These are phyloP conservation scores for Solanum piurae DNA, from an alignment of 257 asterid genomes.

Conservation along the genomic window DNA sequence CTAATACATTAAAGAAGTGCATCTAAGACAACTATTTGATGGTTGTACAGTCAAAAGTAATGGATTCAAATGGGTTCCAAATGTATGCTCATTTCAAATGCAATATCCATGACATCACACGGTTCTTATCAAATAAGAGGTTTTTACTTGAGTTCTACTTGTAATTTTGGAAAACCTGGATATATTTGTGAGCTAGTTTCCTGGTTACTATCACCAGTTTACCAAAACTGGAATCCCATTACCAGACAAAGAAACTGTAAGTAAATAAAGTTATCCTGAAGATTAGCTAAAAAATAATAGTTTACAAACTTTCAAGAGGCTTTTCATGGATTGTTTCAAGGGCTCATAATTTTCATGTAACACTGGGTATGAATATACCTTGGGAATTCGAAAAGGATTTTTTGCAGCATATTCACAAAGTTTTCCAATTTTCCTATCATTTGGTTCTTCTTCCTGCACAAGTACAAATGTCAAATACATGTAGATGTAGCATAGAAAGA, in stretches of 20 bases:
- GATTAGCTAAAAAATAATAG: not conserved
- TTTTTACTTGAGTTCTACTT: not conserved
- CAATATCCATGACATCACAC: not conserved
- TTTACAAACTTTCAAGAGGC: not conserved
- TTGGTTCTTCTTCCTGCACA: slow-evolving; percentile 80
- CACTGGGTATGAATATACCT: slow-evolving; percentile 30
- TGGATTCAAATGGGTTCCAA: not conserved
- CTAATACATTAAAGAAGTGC: not conserved
- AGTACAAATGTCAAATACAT: slow-evolving; percentile 1
- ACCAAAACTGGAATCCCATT: not conserved
- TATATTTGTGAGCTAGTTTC: not conserved
- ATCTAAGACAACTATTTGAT: not conserved
- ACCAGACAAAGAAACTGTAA: not conserved
- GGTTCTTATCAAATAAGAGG: not conserved
- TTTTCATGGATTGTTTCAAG: not conserved
- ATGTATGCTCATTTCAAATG: not conserved
- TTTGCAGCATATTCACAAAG: slow-evolving; percentile 88
- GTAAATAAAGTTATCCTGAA: not conserved
- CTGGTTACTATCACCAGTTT: not conserved
- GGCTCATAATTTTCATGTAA: not conserved
- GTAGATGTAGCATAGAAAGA: not conserved
- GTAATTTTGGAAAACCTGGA: not conserved
- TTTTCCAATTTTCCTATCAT: slow-evolving; percentile 87
- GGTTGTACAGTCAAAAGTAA: not conserved
- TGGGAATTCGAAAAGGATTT: slow-evolving; percentile 95